A percentile compares a stretch with the other conserved stretches of the same genome.
phyloP scores from a whole-genome alignment of 2,329 filamentous ascomycete species.

The Drechslerella coelobrocha region DNA sequence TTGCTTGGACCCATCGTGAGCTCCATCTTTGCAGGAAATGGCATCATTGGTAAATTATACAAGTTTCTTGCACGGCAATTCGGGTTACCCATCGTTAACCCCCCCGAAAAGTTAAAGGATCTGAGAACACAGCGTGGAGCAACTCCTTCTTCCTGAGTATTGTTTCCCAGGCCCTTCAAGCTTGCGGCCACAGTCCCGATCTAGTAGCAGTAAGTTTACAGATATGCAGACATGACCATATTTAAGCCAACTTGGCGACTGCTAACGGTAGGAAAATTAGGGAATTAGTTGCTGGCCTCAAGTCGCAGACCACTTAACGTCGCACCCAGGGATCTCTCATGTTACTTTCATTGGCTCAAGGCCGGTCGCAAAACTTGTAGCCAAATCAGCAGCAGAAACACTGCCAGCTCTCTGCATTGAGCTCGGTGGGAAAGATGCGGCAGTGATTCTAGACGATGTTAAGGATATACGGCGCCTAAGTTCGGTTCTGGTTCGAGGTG shows the following conservation, averaged over 20 bases:
- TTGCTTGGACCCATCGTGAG: slow-evolving; percentile 89
- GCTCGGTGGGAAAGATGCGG: slow-evolving; percentile 92
- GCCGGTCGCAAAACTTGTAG: slow-evolving; percentile 85
- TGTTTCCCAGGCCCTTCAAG: slow-evolving; percentile 76
- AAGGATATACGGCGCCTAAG: slow-evolving; percentile 73
- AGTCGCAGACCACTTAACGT: slow-evolving; percentile 79
- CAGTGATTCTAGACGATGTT: slow-evolving; percentile 83
- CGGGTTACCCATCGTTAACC: background rate
- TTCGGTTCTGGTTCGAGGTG: slow-evolving; percentile 85
- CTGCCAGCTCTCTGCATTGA: slow-evolving; percentile 91
- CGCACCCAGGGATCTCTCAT: slow-evolving; percentile 82
- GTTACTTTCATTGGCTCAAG: slow-evolving; percentile 95
- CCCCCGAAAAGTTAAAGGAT: slow-evolving; percentile 74
- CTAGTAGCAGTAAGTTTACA: slow-evolving; percentile 69
- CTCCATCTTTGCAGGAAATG: slow-evolving; percentile 88
- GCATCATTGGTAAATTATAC: slow-evolving; percentile 69
- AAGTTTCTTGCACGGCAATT: background rate
- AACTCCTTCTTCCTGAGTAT: slow-evolving; percentile 81
- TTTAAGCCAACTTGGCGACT: background rate
- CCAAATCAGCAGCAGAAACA: slow-evolving; percentile 79
- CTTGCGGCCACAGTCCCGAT: slow-evolving; percentile 80
- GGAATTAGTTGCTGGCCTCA: slow-evolving; percentile 82
- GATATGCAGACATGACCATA: background rate
- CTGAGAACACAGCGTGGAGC: slow-evolving; percentile 95
- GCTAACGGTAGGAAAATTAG: slow-evolving; percentile 4